Evolutionary conservation across 1,139 yeast species (phyloP), one percentile per base, ranked within the genome.

Genomic region (Debaryomyces coudertii): DNA sequence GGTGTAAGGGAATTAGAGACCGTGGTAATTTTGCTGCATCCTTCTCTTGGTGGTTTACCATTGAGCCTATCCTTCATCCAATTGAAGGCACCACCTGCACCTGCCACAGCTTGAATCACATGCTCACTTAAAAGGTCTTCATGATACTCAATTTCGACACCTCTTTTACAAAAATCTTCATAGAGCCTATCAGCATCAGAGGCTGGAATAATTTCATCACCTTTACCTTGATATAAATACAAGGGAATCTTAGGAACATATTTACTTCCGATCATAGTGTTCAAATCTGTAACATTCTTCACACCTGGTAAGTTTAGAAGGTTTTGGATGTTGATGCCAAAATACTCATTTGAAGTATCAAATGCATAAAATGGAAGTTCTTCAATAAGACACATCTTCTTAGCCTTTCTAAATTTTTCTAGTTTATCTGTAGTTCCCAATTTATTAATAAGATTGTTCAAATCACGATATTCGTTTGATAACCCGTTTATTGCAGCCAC

Each of bases 401-500:
- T 34, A 2, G 36, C 40, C 15, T 39, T 40, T n/a, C 29, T n/a
- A 18, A 37, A 43, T 28, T 31, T 30, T 12, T 40, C 31, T 9
- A 16, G 27, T 27, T 42, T 36, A 4, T 46, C 43, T 18, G 30
- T 22, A 15, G 18, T 9, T 20, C 15, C 25, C n/a, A 20, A 2
- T 14, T 35, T 16, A 39, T 35, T 28, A 23, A 45, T 25, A 35
- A 47, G 40, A 11, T 33, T 24, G 1, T 40, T 16, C 11, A 61
- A 40, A 2, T 51, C 60, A 1, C 70, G 67, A 48, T 67, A 67
- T 42, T 65, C 69, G 20, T 58, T 50, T 22, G 51, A 35, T 35
- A 68, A 53, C 2, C 73, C 73, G 37, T 51, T 53, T 24, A 69
- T 47, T 1, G 63, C 71, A 22, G 53, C 45, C 5, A 61, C 54